phyloP scores from a whole-genome alignment of 495 filamentous ascomycete genomes.

The Xylaria acuta region DNA sequence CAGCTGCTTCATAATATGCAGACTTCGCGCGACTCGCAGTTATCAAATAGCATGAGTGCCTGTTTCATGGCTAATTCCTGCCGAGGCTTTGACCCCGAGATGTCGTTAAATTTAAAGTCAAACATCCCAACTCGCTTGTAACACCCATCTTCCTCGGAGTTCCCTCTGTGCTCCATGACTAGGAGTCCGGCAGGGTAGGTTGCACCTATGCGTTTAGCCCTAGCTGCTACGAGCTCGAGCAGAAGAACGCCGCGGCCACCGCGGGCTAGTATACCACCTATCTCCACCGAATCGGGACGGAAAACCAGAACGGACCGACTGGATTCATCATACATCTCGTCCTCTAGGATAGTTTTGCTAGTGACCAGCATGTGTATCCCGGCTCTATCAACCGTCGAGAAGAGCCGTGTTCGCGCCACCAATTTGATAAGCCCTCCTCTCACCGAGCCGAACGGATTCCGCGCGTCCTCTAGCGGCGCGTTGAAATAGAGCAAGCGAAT shows the following conservation, averaged over 20 bases:
- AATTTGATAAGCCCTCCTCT: slow-evolving; percentile 25
- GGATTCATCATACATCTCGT: neutral
- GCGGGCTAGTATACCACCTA: neutral
- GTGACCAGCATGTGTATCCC: neutral
- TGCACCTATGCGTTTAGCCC: neutral
- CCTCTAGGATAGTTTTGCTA: neutral
- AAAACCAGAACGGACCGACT: slow-evolving; percentile 1
- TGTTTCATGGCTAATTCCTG: slow-evolving; percentile 2
- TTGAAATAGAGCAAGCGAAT: slow-evolving; percentile 4
- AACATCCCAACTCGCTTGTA: slow-evolving; percentile 11
- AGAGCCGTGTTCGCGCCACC: slow-evolving; percentile 3
- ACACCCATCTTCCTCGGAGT: neutral
- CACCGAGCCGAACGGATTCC: slow-evolving; percentile 27
- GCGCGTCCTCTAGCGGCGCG: slow-evolving; percentile 13
- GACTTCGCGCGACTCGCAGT: neutral
- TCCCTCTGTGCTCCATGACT: neutral
- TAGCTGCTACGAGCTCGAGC: neutral
- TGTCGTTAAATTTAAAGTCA: neutral
- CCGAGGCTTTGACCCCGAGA: neutral
- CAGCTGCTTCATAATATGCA: neutral
- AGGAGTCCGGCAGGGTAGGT: slow-evolving; percentile 14
- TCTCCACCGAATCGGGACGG: slow-evolving; percentile 10
- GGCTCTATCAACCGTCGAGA: neutral
- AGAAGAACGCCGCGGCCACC: neutral
- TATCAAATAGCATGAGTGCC: neutral